Evolutionary conservation across 2,329 filamentous ascomycete genomes (phyloP), one percentile per base, ranked within the genome.

Genomic region (Venturia carpophila): DNA sequence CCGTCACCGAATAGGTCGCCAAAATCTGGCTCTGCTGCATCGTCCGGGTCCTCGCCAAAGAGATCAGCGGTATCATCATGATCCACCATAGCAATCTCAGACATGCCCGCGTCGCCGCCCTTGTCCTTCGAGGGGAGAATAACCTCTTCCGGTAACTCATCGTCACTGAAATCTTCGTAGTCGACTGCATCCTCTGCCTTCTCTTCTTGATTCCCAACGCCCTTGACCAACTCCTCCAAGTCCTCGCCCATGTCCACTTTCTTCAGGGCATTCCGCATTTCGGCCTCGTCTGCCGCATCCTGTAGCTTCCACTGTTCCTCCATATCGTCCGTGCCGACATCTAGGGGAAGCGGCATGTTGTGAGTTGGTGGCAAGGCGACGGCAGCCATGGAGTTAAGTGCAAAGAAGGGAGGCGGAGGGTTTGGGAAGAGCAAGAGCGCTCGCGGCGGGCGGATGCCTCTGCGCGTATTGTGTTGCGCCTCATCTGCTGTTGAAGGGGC

Each of bases 111-210:
- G 30, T 65, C 63, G 43, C 64, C 45, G 30, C 34, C 61, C 11
- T 17, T 37, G 24, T 62, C 52, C n/a, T 15, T 45, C n/a, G 52
- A 11, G 27, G 52, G 55, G 5, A 52, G 41, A 24, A 41, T 21
- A 37, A 90, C 87, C 68, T 94, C 91, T 7, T 94, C 91, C 13
- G 91, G 89, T 9, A 96, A 82, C 68, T 97, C 92, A 73, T 95
- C 92, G 73, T 97, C 93, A 69, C 89, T 89, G 68, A 97, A 92
- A 72, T 96, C 91, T 73, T 90, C 91, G 71, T 83, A 99, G 73
- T 99, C 94, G 68, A 94, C 79, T 49, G 94, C 94, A 77, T 97
- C 90, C 67, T 92, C 92, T 64, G 92, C 93, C 76, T 99, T 99
- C 74, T 91, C 89, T 24, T 37, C 56, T 24, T 42, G n/a, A 52